Conservation (phyloP, 164 flowering plant genomes). For the Magnolia officinalis region DNA sequence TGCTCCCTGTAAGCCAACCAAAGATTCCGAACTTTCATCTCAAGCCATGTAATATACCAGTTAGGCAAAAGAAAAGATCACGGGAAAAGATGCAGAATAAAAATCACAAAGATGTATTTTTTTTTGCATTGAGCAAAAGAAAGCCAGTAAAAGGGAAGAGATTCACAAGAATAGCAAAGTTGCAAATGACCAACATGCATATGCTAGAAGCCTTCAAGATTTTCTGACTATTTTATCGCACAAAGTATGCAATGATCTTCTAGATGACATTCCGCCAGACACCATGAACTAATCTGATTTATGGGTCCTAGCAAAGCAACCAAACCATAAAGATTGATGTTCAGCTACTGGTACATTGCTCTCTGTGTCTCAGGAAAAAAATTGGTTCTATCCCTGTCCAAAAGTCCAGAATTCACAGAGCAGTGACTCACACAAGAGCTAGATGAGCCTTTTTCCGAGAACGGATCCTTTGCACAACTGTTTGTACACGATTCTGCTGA, state of each 20-base stretch:
- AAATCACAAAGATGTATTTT: neutral
- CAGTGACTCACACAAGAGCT: constrained; percentile 94
- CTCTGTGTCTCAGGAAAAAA: constrained; percentile 13
- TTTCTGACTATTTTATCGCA: neutral
- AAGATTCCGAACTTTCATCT: constrained; percentile 37
- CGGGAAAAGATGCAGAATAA: neutral
- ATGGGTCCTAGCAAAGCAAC: constrained; percentile 4
- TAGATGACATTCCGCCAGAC: constrained; percentile 1
- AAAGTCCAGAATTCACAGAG: constrained; percentile 31
- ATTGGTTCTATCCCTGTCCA: constrained; percentile 16
- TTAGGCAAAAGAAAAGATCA: constrained; percentile 11
- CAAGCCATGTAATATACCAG: constrained; percentile 15
- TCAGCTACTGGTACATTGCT: constrained; percentile 24
- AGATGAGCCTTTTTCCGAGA: constrained; percentile 79
- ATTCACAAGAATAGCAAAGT: neutral
- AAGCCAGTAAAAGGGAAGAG: constrained; percentile 1
- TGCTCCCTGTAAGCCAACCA: constrained; percentile 85
- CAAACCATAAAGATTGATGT: constrained; percentile 12
- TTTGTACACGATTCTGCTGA: constrained; percentile 80
- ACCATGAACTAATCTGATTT: constrained; percentile 14
- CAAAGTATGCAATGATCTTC: neutral
- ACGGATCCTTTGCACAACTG: constrained; percentile 79
- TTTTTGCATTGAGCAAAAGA: neutral
- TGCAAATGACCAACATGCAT: neutral
- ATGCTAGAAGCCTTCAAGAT: neutral